phyloP scores from a whole-genome alignment of 1,139 yeast species.

The Suhomyces coccinellae region DNA sequence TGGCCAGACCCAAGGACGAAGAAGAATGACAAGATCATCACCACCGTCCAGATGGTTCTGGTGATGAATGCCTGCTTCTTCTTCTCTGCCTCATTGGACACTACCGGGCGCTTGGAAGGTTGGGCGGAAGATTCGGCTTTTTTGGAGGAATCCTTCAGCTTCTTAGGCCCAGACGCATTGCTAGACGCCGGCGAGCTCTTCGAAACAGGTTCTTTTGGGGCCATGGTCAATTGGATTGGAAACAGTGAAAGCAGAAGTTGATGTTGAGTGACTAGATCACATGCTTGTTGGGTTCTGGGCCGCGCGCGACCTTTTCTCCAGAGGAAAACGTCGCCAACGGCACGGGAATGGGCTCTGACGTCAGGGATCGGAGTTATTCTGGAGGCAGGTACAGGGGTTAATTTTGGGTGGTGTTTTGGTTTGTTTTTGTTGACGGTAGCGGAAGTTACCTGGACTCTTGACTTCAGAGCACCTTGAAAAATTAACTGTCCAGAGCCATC shows the following conservation, averaged over 20 bases:
- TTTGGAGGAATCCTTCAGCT: not conserved
- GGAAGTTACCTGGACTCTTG: not conserved
- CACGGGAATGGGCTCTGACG: too few species aligned
- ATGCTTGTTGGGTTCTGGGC: constrained; percentile 5
- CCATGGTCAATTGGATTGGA: not conserved
- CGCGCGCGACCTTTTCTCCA: not conserved
- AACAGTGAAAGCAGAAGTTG: not conserved
- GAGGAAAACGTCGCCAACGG: not conserved
- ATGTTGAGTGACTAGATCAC: constrained; percentile 2
- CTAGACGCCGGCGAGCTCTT: constrained; percentile 5
- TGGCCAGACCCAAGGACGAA: constrained; percentile 83
- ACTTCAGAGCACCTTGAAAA: not conserved
- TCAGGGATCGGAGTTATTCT: too few species aligned
- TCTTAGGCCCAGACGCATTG: not conserved
- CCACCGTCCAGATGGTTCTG: constrained; percentile 92
- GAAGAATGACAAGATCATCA: constrained; percentile 81
- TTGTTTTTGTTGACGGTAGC: not conserved
- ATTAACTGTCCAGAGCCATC: not conserved
- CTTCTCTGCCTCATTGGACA: constrained; percentile 51
- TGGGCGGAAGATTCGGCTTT: constrained; percentile 7
- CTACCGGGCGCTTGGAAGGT: constrained; percentile 4
- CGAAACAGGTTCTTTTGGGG: not conserved
- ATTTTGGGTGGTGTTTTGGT: not conserved
- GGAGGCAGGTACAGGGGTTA: not conserved
- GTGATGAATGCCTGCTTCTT: constrained; percentile 83